Evolutionary conservation across 2,329 filamentous ascomycete genomes (phyloP).

Genomic region (Lasiodiplodia sp.): DNA sequence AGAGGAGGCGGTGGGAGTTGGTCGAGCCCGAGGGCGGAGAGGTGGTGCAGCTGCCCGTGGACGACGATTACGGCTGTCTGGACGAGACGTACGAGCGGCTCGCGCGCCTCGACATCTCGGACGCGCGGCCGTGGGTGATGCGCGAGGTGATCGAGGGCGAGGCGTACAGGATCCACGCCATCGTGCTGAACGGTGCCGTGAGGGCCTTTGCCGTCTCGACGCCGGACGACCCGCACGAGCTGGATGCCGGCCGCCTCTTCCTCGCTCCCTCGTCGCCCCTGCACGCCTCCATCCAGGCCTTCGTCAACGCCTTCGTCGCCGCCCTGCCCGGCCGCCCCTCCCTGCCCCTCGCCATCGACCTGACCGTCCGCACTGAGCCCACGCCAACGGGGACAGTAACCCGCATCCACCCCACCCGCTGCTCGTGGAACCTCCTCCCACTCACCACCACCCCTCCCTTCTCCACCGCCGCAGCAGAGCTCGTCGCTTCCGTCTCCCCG

Average conservation of each 20-base stretch:
- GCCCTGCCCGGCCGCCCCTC: conserved; percentile 1
- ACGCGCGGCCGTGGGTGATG: conserved; percentile 16
- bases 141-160: conserved; percentile 16
- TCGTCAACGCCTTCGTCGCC: conserved; percentile 16
- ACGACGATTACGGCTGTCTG: neutral
- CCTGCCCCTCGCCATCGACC: conserved; percentile 12
- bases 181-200: conserved; percentile 2
- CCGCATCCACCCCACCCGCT: conserved; percentile 8
- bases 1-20: neutral
- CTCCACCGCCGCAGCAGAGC: neutral
- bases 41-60: neutral
- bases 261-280: neutral
- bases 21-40: neutral
- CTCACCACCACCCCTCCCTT: neutral
- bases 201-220: conserved; percentile 8
- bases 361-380: neutral
- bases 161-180: neutral
- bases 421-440: neutral
- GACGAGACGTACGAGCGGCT: conserved; percentile 23
- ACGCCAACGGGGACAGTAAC: conserved; percentile 16
- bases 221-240: neutral
- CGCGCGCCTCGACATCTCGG: conserved; percentile 15
- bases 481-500: neutral
- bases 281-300: conserved; percentile 3
- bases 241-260: neutral